Base-by-base conservation (phyloP, 2,329 filamentous ascomycete genomes). In the Fonsecaea erecta region DNA sequence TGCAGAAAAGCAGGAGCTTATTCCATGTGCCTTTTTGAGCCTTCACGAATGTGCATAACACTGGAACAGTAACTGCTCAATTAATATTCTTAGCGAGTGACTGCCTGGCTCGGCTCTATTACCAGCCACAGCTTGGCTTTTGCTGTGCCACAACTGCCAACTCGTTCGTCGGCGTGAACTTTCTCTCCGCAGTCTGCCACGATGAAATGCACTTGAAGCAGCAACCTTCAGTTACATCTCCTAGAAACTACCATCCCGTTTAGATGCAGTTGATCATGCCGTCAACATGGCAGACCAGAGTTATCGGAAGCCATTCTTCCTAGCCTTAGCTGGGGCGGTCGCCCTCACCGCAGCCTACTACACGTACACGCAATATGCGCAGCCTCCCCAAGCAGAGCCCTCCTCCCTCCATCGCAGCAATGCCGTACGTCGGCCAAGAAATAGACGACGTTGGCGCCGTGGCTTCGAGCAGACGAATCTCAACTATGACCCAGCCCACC, bases 61-160 rank as follows among this genome's bases (percentile, higher is more conserved):
- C 4, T 43, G 37, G 8, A 18, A 18, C 8, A 30, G 8, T 30
- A 4, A 30, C 3, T 30, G 28, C 28, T 30, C 8, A 30, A 30
- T 30, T 30, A 30, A 30, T 30, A 8, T 3, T 30, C 3, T 3
- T 8, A 8, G 32, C 32, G 32, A 34, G 32, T 34, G 32, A 34
- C 32, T 12, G 7, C 8, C 28, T 16, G 35, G 35, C 35, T 16
- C 7, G 7, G 2, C 35, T n/a, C 18, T 6, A 21, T 90, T 93
- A 90, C 88, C 88, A 93, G 52, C 52, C 52, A 48, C 43, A 48
- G 43, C 18, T 48, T 48, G 43, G 43, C 43, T 48, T 3, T 48
- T 3, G 21, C 18, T 24, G 43, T 26, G 43, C 43, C 43, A 48
- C 43, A 48, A n/a, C 21, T 24, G 43, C 43, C 18, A 48, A 3